Percentiles rank a stretch among this genome's conserved stretches.
Evolutionary conservation across 495 filamentous ascomycete species (phyloP).

Genomic region (Clohesyomyces aquaticus): DNA sequence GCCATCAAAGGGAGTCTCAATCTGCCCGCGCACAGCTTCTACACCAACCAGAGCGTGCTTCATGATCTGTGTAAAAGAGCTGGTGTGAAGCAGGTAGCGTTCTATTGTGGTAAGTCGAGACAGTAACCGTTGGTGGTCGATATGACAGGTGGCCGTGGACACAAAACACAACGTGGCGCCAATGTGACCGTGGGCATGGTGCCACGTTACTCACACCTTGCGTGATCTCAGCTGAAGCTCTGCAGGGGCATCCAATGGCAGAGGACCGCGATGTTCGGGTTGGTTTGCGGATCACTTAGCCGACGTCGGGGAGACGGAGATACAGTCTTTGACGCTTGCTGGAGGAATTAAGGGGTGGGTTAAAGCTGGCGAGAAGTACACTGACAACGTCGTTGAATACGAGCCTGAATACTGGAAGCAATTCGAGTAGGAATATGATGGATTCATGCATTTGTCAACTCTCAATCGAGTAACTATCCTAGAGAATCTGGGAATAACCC

Average conservation of each 20-base stretch:
- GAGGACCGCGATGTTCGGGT: constrained; percentile 53
- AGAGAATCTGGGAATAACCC: too few relatives aligned
- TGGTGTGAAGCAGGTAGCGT: constrained; percentile 52
- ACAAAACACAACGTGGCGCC: too few relatives aligned
- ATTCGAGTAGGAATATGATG: too few relatives aligned
- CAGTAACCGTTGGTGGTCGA: background rate
- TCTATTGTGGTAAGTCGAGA: constrained; percentile 54
- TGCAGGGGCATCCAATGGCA: constrained; percentile 51
- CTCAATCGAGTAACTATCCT: background rate
- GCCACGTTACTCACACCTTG: constrained; percentile 4
- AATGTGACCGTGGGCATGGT: constrained; percentile 5
- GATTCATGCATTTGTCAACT: background rate
- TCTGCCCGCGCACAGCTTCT: constrained; percentile 56
- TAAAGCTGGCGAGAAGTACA: constrained; percentile 49
- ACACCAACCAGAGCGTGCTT: constrained; percentile 46
- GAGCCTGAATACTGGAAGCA: constrained; percentile 54
- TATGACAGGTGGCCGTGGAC: background rate
- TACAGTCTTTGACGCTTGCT: constrained; percentile 52
- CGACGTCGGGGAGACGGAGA: constrained; percentile 43
- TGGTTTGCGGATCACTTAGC: constrained; percentile 55
- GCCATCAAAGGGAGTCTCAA: constrained; percentile 54
- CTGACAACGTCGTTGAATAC: constrained; percentile 53
- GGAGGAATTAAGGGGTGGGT: constrained; percentile 58
- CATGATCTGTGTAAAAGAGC: constrained; percentile 51
- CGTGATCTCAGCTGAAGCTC: constrained; percentile 14